Percentiles rank a stretch among this genome's conserved stretches.
phyloP scores from a whole-genome alignment of 2,329 filamentous ascomycete species.

The Xylariaceae sp. region DNA sequence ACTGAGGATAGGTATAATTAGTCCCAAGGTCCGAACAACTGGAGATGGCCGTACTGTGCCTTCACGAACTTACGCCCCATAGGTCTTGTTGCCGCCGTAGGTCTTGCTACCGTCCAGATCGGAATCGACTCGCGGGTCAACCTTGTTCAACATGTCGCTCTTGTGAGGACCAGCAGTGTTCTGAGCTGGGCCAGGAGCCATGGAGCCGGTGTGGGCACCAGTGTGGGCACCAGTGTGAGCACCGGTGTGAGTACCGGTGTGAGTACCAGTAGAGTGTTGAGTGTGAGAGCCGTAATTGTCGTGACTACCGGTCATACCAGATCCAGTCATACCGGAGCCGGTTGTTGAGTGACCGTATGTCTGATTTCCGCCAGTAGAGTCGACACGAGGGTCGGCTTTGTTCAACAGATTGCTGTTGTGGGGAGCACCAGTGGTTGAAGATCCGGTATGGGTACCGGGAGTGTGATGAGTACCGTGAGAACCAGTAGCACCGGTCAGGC shows the following conservation, averaged over 20 bases:
- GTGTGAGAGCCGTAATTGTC: slow-evolving; percentile 17
- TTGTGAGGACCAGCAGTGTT: slow-evolving; percentile 52
- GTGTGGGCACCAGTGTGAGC: slow-evolving; percentile 19
- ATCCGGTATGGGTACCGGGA: slow-evolving; percentile 28
- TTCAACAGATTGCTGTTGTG: slow-evolving; percentile 52
- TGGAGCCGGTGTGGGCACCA: slow-evolving; percentile 16
- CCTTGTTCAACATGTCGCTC: slow-evolving; percentile 50
- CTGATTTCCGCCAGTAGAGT: slow-evolving; percentile 35
- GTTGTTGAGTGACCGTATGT: no score
- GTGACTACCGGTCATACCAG: slow-evolving; percentile 23
- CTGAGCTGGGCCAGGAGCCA: slow-evolving; percentile 30
- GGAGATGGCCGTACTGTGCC: not conserved
- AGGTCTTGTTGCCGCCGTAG: slow-evolving; percentile 48
- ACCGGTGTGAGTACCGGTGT: slow-evolving; percentile 23
- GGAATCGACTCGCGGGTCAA: slow-evolving; percentile 53
- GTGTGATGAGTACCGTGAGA: slow-evolving; percentile 20
- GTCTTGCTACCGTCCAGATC: slow-evolving; percentile 54
- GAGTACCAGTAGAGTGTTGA: slow-evolving; percentile 23
- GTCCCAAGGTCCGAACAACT: not conserved
- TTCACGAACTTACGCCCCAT: slow-evolving; percentile 38
- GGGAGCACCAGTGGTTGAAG: slow-evolving; percentile 45
- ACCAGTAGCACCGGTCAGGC: slow-evolving; percentile 27
- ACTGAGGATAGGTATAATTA: not conserved
- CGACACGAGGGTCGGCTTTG: slow-evolving; percentile 53
- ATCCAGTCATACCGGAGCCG: no score